Conservation (phyloP, 2,329 filamentous ascomycete species). For the Knufia petricola region DNA sequence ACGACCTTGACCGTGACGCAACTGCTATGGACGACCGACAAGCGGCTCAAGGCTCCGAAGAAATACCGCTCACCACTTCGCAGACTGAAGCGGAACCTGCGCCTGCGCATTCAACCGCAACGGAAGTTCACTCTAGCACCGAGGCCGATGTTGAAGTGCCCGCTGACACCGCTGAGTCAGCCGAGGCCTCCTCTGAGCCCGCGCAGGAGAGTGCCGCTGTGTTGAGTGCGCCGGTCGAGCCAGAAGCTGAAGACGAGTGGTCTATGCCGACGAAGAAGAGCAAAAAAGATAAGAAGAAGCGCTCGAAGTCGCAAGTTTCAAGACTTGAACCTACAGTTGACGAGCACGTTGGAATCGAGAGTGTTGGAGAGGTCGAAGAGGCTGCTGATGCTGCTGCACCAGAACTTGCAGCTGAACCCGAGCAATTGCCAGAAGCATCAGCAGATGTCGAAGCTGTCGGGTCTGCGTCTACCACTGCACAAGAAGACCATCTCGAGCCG, state of each 20-base stretch:
- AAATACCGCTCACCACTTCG: neutral
- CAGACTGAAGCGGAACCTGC: neutral
- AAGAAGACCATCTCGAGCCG: neutral
- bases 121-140: neutral
- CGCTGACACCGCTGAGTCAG: neutral
- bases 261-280: conserved; percentile 26
- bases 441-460: neutral
- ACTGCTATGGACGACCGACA: too few species aligned
- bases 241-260: conserved; percentile 10
- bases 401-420: neutral
- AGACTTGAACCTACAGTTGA: neutral
- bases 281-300: conserved; percentile 19
- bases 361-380: neutral
- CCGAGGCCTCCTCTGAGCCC: conserved; percentile 3
- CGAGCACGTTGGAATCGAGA: neutral
- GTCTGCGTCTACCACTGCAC: neutral
- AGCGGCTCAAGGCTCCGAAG: neutral
- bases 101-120: neutral
- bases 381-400: neutral
- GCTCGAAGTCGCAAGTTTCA: neutral
- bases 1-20: too few species aligned
- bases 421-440: neutral
- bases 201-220: neutral
- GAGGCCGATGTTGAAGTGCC: conserved; percentile 2
- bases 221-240: neutral